Conservation (phyloP, 2,329 filamentous ascomycete species). For the Cladorrhinum sp. region DNA sequence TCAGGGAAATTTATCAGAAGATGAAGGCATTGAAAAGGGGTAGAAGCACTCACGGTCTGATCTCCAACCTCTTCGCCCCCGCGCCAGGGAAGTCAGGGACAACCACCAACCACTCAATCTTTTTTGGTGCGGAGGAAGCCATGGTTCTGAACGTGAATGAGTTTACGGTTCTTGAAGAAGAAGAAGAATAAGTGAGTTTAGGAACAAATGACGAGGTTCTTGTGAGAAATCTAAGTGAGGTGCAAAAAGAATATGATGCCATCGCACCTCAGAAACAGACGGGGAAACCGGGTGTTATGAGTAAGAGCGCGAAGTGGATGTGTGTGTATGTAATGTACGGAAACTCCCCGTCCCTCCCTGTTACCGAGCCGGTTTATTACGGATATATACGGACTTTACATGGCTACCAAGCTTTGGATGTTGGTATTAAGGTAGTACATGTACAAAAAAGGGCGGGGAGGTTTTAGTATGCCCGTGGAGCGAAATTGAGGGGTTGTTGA, state of each 20-base stretch:
- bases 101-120: constrained; percentile 66
- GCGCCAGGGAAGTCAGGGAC: constrained; percentile 63
- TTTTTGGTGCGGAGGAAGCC: constrained; percentile 37
- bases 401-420: too few species aligned
- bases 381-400: not conserved
- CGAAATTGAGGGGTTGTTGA: not conserved
- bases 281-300: not conserved
- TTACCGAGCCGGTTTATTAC: not conserved
- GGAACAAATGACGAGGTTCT: not conserved
- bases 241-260: not conserved
- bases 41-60: constrained; percentile 48
- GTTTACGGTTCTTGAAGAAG: not conserved
- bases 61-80: constrained; percentile 59
- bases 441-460: not conserved
- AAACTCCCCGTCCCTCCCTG: not conserved
- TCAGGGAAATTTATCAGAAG: too few species aligned
- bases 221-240: not conserved
- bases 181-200: not conserved
- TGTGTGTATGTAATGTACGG: not conserved
- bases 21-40: too few species aligned
- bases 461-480: not conserved
- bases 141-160: constrained; percentile 17
- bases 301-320: not conserved
- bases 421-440: too few species aligned
- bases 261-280: not conserved